These are phyloP conservation scores for Colletotrichum sp. DNA, from an alignment of 2,329 filamentous ascomycete genomes.

Conservation along the genomic window DNA sequence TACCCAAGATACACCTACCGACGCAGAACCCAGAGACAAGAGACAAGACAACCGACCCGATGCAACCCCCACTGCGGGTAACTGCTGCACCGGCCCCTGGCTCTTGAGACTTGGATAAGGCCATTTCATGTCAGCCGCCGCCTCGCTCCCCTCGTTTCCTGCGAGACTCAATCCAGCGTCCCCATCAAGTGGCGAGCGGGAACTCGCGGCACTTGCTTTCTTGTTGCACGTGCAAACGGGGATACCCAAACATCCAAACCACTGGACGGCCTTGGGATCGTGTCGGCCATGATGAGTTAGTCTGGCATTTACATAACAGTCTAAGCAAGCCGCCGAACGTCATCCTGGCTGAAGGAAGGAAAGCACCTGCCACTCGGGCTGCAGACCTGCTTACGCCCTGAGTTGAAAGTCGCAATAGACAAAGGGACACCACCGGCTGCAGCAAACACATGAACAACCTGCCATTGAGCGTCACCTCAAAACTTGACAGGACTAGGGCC, in stretches of 20 bases:
- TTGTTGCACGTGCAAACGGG: not conserved
- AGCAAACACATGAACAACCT: not conserved
- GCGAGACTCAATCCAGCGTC: not conserved
- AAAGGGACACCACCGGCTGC: not conserved
- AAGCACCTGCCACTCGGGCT: not conserved
- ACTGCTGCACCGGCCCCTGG: not conserved
- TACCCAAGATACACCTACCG: not conserved
- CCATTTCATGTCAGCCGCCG: not conserved
- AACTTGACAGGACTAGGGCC: not conserved
- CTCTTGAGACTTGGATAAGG: not conserved
- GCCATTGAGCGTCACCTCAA: not conserved
- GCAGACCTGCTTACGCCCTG: not conserved
- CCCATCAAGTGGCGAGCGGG: not conserved
- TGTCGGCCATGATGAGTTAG: not conserved
- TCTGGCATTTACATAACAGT: not conserved
- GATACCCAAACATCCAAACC: not conserved
- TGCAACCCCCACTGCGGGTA: not conserved
- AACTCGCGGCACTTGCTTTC: not conserved
- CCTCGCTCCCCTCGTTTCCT: not conserved
- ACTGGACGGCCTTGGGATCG: not conserved
- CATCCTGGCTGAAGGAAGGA: not conserved
- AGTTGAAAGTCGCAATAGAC: not conserved
- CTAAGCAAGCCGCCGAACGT: not conserved
- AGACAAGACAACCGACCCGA: not conserved
- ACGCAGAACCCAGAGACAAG: not conserved